Conservation (phyloP, 441 rosid genomes). For the Pelargonium fulgidum region DNA sequence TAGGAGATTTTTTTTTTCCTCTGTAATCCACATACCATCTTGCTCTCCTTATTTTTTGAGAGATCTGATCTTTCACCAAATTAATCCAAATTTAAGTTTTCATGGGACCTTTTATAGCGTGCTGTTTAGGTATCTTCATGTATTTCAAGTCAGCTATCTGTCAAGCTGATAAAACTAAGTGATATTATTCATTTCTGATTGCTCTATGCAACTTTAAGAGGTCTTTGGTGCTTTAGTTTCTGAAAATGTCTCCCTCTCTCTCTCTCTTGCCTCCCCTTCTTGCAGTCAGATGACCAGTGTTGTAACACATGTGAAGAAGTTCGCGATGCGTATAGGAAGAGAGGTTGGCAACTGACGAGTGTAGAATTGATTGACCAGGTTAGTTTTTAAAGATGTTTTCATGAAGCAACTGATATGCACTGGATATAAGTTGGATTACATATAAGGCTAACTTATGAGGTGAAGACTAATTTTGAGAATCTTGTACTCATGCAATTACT, state of each 20-base stretch:
- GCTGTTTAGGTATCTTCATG: not conserved
- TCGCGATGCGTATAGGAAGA: constrained; percentile 87
- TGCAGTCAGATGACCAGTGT: constrained; percentile 75
- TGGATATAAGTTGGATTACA: not conserved
- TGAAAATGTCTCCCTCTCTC: constrained; percentile 4
- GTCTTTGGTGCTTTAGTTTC: not conserved
- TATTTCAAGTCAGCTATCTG: not conserved
- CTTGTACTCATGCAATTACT: not conserved
- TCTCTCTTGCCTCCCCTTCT: too few relatives aligned
- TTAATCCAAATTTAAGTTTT: not conserved
- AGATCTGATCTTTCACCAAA: not conserved
- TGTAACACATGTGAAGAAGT: constrained; percentile 95
- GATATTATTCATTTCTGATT: not conserved
- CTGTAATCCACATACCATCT: not conserved
- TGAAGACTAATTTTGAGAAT: not conserved
- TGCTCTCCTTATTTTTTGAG: not conserved
- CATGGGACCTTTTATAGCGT: too few relatives aligned
- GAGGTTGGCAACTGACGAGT: constrained; percentile 90
- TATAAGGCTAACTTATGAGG: not conserved
- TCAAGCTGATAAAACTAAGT: not conserved
- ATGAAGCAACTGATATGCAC: not conserved
- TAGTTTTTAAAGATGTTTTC: not conserved
- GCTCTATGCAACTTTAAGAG: not conserved
- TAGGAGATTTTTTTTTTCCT: too few relatives aligned
- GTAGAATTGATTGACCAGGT: constrained; percentile 90